Base-by-base conservation (phyloP, 768 basidiomycete species). In the Dacryopinax primogenitus region DNA sequence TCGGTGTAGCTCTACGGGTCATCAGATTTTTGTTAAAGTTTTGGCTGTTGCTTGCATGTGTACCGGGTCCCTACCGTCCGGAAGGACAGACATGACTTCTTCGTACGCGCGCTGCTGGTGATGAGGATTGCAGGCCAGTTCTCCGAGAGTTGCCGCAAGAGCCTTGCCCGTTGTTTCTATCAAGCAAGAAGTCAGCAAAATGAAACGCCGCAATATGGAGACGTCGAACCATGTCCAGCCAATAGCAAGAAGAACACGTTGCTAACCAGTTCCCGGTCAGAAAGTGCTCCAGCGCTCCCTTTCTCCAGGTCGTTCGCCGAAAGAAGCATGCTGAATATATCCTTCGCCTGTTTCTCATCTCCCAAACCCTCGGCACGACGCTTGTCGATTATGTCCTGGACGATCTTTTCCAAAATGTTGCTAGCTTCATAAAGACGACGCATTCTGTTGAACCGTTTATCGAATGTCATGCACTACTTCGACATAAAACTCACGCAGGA, bases 91-190 rank as follows among this genome's bases (percentile, higher is more conserved):
- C 15, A 66, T 44, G 33, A 78, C 70, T 64, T 78, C 72, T 16
- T 69, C 62, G 45, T 74, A 72, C 18, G 73, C 70, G 26, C 76
- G 73, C 2, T 76, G 72, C 64, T 77, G 77, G 15, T 75, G 64
- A 3, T 67, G 66, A 7, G 67, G 67, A 65, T 77, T 63, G 32
- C 74, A 37, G 33, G 75, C 72, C 18, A 76, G 70, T 62, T 71
- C 71, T 0, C 70, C 77, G 34, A 76, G 67, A 2, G 74, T 73
- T 2, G 74, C 76, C 16, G 74, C 73, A 26, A 77, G 67, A 12
- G 69, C 72, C 16, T 72, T 70, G 18, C 75, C 68, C 1, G 74
- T 78, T 1, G 76, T 77, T 62, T 77, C 75, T 76, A 66, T 26
- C 33, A 21, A 47, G 3, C 33, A 44, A 4, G 16, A 32, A 32